These are phyloP conservation scores for Heracleum sosnowskyi DNA, from an alignment of 129 eudicot genomes.

Conservation along the genomic window DNA sequence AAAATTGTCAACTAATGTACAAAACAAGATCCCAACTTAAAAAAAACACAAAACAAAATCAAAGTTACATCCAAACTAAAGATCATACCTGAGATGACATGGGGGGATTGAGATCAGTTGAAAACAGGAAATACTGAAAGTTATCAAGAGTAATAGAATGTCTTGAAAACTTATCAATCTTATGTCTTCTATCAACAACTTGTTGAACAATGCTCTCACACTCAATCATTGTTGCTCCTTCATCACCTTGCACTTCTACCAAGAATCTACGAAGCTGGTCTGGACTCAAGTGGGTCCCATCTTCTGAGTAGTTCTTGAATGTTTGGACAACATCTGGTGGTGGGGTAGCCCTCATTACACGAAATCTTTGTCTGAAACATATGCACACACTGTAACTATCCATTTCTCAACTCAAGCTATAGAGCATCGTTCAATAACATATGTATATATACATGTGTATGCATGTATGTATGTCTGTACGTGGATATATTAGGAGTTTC, in stretches of 20 bases:
- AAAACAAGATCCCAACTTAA: too few species aligned
- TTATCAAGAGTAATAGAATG: slow-evolving; percentile 61
- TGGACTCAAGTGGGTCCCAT: slow-evolving; percentile 53
- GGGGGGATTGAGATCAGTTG: slow-evolving; percentile 66
- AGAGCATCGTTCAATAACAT: background rate
- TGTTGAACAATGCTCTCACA: slow-evolving; percentile 47
- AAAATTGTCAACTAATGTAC: too few species aligned
- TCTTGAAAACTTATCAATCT: slow-evolving; percentile 45
- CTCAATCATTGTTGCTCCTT: slow-evolving; percentile 19
- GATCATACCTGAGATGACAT: slow-evolving; percentile 26
- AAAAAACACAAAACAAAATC: too few species aligned
- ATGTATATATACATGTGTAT: fast-evolving
- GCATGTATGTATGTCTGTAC: too few species aligned
- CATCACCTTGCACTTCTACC: slow-evolving; percentile 40
- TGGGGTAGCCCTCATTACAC: slow-evolving; percentile 48
- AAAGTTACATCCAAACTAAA: too few species aligned
- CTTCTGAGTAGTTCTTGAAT: slow-evolving; percentile 43
- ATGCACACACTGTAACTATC: slow-evolving; percentile 77
- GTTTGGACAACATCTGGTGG: slow-evolving; percentile 55
- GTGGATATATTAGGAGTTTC: too few species aligned
- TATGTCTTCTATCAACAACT: slow-evolving; percentile 51
- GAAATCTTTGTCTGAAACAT: slow-evolving; percentile 64
- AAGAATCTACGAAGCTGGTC: slow-evolving; percentile 59
- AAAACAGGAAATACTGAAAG: slow-evolving; percentile 64
- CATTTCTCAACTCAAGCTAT: slow-evolving; percentile 17